Base-by-base conservation (phyloP, 1,139 yeast genomes). In the Geotrichum macrosporum region DNA sequence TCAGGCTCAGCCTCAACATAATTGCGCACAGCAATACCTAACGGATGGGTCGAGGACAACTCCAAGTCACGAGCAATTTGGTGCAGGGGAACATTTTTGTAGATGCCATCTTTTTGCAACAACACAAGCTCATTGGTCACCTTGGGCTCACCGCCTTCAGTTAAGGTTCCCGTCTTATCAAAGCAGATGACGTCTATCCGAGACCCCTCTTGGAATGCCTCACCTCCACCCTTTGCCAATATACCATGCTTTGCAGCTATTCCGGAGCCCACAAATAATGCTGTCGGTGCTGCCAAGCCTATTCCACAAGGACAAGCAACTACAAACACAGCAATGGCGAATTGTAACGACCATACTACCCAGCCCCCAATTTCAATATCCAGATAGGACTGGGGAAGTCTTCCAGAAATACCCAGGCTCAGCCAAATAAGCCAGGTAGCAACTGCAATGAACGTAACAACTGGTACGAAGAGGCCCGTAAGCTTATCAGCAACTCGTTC, bases 241-340 rank as follows among this genome's bases (percentile, higher is more conserved):
- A 84, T 80, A n/a, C 94, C 94, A 60, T 79, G 70, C 32, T 76
- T 71, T 1, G 95, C 95, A 22, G 94, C 94, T 16, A 84, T 74
- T 1, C 95, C 94, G 10, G 94, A 81, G 15, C 95, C 95, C 4
- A 86, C 94, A 81, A 84, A 85, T 27, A 86, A 74, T 0, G 95
- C 95, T 2, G 95, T 85, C 1, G 95, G 95, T 0, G 95, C 95
- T 13, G 95, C 95, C 38, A 87, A 70, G 4, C 95, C 95, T 41
- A 86, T 73, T 1, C 95, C 95, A 72, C 95, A 87, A 1, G 96
- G 96, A 63, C 95, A 87, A 0, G 95, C 95, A 41, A 87, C 88
- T 6, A 80, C 94, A 67, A 84, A 82, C 4, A 84, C 92, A 0
- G 92, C 77, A 55, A 84, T 81, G 0, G 89, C 78, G 64, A 84